phyloP scores from a whole-genome alignment of 23 red algal species.

The Gracilaria domingensis region DNA sequence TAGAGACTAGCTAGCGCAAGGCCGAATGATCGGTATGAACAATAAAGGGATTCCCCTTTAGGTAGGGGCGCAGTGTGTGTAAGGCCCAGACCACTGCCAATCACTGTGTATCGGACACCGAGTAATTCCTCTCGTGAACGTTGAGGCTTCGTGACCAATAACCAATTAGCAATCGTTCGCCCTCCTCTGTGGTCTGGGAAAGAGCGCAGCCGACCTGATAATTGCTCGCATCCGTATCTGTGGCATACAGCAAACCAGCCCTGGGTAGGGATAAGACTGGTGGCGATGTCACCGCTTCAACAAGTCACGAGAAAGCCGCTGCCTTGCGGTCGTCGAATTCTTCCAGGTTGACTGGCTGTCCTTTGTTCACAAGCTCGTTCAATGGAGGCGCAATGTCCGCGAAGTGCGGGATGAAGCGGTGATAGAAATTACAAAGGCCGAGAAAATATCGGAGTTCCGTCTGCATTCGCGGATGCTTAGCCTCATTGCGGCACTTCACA shows the following conservation, averaged over 20 bases:
- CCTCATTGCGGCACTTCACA: not conserved
- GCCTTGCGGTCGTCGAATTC: not conserved
- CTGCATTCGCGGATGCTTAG: not conserved
- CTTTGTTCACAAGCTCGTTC: not conserved
- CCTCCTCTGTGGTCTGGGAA: not conserved
- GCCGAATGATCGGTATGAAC: not conserved
- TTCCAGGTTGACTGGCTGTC: not conserved
- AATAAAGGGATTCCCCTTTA: not conserved
- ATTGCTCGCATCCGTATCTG: not conserved
- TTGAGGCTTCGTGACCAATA: not conserved
- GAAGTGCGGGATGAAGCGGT: not conserved
- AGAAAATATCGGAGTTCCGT: not conserved
- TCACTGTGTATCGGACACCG: not conserved
- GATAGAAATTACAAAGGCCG: not conserved
- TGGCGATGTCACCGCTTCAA: not conserved
- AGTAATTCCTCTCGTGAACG: not conserved
- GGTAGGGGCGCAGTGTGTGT: not conserved
- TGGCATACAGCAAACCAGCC: not conserved
- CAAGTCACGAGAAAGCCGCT: not conserved
- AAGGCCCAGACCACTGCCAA: not conserved
- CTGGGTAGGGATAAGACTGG: not conserved
- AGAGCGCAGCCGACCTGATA: not conserved
- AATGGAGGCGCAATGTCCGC: not conserved
- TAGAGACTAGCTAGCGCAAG: not conserved
- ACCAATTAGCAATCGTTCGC: not conserved